Evolutionary conservation across 805 yeast species (phyloP).

Genomic region (Ascoidea rubescens): DNA sequence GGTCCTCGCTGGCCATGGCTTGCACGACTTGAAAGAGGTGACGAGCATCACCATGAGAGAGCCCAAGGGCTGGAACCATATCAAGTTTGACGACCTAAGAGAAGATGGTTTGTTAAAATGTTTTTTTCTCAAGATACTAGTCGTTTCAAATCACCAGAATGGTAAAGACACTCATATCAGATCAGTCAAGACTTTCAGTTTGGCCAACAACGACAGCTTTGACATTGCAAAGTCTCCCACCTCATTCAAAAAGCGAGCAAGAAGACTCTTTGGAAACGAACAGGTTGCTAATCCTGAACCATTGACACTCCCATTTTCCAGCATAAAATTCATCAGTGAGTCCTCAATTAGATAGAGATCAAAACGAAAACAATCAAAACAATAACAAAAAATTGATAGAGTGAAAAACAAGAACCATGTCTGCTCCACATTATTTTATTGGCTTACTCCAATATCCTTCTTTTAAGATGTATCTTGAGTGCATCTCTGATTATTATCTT

Average conservation of each 20-base stretch:
- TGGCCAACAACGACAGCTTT: background rate
- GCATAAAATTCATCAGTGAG: conserved; percentile 6
- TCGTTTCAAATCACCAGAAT: conserved; percentile 75
- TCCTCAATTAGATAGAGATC: conserved; percentile 4
- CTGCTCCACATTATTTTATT: too few relatives aligned
- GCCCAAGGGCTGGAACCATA: conserved; percentile 71
- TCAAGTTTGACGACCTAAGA: conserved; percentile 41
- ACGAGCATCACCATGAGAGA: conserved; percentile 40
- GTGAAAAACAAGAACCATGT: too few relatives aligned
- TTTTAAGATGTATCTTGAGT: too few relatives aligned
- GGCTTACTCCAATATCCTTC: too few relatives aligned
- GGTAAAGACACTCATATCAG: conserved; percentile 93
- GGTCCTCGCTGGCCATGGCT: conserved; percentile 64
- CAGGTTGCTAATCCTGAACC: background rate
- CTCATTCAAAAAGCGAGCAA: background rate
- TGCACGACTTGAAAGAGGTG: conserved; percentile 63
- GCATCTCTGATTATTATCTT: too few relatives aligned
- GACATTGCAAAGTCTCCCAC: background rate
- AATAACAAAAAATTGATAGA: too few relatives aligned
- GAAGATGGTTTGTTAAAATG: conserved; percentile 48
- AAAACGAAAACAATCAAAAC: background rate
- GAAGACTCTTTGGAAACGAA: background rate
- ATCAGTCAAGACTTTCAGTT: conserved; percentile 39
- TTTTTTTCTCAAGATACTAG: conserved; percentile 45
- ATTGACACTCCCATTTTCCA: conserved; percentile 4